Evolutionary conservation across 345 rosid species (phyloP), one percentile per base, ranked within the genome.

Genomic region (Citrus glauca): DNA sequence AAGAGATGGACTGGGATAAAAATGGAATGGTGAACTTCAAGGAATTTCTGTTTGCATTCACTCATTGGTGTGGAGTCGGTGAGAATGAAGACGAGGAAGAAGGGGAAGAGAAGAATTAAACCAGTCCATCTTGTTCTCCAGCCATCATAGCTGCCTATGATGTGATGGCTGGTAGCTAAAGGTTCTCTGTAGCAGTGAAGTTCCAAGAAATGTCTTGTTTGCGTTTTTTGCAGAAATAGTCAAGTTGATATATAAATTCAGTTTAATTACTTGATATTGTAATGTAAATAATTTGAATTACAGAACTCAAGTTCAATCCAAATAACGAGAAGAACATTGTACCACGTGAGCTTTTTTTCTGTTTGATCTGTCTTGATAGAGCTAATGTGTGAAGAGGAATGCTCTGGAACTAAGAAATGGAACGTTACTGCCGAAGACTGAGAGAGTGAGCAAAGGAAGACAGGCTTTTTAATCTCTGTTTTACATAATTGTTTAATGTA

Each of bases 1-100:
- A 94, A 82, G 99, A 96, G 85, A 94, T 96, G 99, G 99, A 96
- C 89, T 96, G 99, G 98, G 99, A 96, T 85, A 94, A 84, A 66
- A 96, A 92, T 67, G 99, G 98, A 42, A 83, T 84, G 89, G 97
- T 96, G 83, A 96, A 90, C 82, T 91, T 96, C 85, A 96, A 94
- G 87, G 99, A 96, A 80, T 94, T 94, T 78, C 81, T 96, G 50
- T 96, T 96, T 73, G 99, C 99, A 69, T 94, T 94, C 85, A 94
- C 99, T 0, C 82, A 86, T 1, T 93, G 99, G 98, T 95, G 92
- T 1, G 98, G 98, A 72, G 89, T 96, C 17, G 93, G 89, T 19
- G 97, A 93, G 16, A 76, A 60, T 28, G 98, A 92, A n/a, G 97
- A 92, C 0, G 92, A 93, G 2, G 96, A 91, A 2, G 86, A 86